Evolutionary conservation across 164 flowering plant genomes (phyloP), one percentile per base, ranked within the genome.

Genomic region (Aristolochia fimbriata): DNA sequence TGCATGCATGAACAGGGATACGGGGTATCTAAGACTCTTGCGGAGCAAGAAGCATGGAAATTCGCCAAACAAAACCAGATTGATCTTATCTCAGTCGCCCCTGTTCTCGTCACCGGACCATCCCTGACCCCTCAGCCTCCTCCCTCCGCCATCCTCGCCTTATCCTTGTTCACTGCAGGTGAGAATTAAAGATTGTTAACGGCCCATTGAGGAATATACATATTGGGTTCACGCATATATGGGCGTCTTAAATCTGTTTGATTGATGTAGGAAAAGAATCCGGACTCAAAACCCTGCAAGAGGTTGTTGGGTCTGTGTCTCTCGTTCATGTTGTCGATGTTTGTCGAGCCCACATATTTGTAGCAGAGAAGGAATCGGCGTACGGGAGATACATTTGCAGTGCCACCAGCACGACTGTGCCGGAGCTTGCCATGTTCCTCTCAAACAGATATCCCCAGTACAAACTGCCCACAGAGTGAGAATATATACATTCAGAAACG

Each of bases 341-440:
- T 12, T 78, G 84, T 46, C 67, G 75, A 0, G 87, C 96, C 16
- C 96, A 86, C 24, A 61, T 86, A 14, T 86, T 81, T 64, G 20
- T 89, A 19, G 89, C 87, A 0, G 91, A 84, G 81, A 79, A 79
- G 59, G 82, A 79, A 68, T 73, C 84, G 47, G 91, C 91, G 51
- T 77, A 85, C 14, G 92, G 91, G 15, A 81, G 93, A 15, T 89
- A 89, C 74, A 83, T 84, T 10, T 83, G 89, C 78, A 76, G 76
- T 63, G 70, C 74, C 15, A 63, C 47, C 55, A 85, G 83, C 64
- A 77, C 83, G 31, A 75, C 82, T 59, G 78, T 86, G 51, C 65
- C 77, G 31, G 89, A 89, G 61, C 83, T 89, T 19, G 96, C 93
- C 0, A 70, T 76, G 66, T 80, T 84, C 68, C 80, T 89, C 55